Conservation (phyloP, 192 early-diverging fungal species). For the Backusella psychrophila region DNA sequence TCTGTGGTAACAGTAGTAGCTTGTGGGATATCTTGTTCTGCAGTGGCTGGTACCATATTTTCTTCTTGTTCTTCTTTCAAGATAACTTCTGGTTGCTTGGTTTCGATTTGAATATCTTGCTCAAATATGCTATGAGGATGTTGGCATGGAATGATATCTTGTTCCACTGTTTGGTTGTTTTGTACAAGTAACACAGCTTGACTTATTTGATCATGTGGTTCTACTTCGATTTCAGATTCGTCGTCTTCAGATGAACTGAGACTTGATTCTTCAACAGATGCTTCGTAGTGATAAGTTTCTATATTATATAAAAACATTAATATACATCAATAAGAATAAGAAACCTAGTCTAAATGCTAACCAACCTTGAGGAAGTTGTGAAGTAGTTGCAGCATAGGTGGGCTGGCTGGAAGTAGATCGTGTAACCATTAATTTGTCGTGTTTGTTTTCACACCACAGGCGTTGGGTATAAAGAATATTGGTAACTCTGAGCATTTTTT, state of each 20-base stretch:
- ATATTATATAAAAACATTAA: neutral
- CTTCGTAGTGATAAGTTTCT: neutral
- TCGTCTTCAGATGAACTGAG: neutral
- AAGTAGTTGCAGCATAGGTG: neutral
- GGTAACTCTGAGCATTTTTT: neutral
- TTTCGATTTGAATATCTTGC: neutral
- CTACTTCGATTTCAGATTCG: neutral
- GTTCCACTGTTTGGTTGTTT: neutral
- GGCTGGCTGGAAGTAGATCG: neutral
- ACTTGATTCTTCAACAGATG: neutral
- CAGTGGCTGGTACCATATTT: neutral
- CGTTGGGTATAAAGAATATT: neutral
- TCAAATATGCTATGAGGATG: neutral
- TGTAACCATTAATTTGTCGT: neutral
- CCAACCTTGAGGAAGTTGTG: neutral
- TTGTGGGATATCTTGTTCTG: neutral
- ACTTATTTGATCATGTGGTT: neutral
- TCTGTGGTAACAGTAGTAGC: neutral
- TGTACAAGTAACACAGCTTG: neutral
- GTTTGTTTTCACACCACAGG: neutral
- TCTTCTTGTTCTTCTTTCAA: neutral
- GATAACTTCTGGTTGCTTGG: neutral
- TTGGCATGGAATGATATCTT: neutral
- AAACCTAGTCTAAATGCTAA: neutral
- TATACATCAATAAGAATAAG: neutral